Evolutionary conservation across 495 filamentous ascomycete genomes (phyloP), one percentile per base, ranked within the genome.

Genomic region (Podospora appendiculata): DNA sequence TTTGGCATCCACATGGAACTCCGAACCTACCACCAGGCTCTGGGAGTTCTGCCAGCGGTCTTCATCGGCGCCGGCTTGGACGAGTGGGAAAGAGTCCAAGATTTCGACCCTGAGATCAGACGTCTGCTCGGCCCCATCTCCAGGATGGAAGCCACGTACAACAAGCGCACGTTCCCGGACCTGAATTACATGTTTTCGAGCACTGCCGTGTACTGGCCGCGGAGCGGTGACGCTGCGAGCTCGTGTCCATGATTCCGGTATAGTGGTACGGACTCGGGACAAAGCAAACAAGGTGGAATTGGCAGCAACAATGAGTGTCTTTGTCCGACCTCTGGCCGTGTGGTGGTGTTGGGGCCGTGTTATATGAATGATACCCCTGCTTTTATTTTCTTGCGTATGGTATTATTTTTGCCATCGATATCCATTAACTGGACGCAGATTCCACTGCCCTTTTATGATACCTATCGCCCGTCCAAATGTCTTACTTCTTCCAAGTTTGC

Each of bases 1-100:
- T 81, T 73, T 50, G 78, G 83, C 1, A 71, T 90, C 11, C 78
- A 90, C 45, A 80, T 85, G 60, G 85, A 84, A 41, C 63, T 62
- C 11, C 58, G 53, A 0, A 54, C 72, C 0, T 77, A 73, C 45
- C 58, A 68, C 4, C 50, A 60, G 6, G 68, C 71, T 4, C 48
- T 80, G 12, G 25, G 5, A 25, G 61, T 45, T 7, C 49, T 59
- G 10, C 78, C 78, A 12, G 62, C 52, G 2, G 53, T 76, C 10
- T 73, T 69, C 32, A 60, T 80, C 10, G 77, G 77, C 0, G 72
- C 69, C 7, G 57, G 65, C 2, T 53, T 63, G 13, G 56, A 68
- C 1, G 59, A 65, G 6, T 77, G 72, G 72, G 60, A 69, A 47
- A 62, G 56, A 52, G 67, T 69, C 48, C 58, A 62, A n/a, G 34